Conservation (phyloP, 1,284 basidiomycete genomes). For the Ganoderma boninense region DNA sequence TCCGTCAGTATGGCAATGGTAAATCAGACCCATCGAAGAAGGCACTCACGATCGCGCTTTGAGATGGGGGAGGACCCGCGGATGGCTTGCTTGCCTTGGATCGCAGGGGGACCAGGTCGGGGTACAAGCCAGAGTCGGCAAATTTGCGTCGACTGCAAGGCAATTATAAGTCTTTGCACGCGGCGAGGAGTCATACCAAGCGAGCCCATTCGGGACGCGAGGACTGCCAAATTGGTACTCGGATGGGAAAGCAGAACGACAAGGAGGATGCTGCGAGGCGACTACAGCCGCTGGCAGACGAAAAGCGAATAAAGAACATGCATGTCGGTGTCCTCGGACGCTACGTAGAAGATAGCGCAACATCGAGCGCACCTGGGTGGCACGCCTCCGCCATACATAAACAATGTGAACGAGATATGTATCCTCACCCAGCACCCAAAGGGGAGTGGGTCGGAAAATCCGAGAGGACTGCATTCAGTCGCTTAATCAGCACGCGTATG, state of each 20-base stretch:
- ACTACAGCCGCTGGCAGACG: not conserved
- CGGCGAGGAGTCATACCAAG: not conserved
- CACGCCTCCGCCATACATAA: not conserved
- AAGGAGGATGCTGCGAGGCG: not conserved
- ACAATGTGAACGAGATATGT: not conserved
- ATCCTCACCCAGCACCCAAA: not conserved
- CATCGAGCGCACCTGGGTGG: not conserved
- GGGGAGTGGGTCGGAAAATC: not conserved
- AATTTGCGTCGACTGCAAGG: conserved; percentile 33
- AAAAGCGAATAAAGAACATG: not conserved
- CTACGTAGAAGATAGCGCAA: not conserved
- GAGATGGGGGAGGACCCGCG: not conserved
- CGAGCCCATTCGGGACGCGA: not conserved
- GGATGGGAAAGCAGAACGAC: not conserved
- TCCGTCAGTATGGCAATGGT: not conserved
- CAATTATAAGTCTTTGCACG: not conserved
- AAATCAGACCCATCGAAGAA: not conserved
- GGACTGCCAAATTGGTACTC: not conserved
- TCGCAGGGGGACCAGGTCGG: conserved; percentile 27
- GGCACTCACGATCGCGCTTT: conserved; percentile 25
- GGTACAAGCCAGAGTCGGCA: conserved; percentile 32
- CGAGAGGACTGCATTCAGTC: not conserved
- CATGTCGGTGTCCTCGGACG: not conserved
- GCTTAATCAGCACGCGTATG: not conserved
- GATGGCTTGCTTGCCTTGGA: not conserved